A percentile compares a stretch with the other conserved stretches of the same genome.
Conservation (phyloP, 2,329 filamentous ascomycete genomes). For the Botrytis fabae region DNA sequence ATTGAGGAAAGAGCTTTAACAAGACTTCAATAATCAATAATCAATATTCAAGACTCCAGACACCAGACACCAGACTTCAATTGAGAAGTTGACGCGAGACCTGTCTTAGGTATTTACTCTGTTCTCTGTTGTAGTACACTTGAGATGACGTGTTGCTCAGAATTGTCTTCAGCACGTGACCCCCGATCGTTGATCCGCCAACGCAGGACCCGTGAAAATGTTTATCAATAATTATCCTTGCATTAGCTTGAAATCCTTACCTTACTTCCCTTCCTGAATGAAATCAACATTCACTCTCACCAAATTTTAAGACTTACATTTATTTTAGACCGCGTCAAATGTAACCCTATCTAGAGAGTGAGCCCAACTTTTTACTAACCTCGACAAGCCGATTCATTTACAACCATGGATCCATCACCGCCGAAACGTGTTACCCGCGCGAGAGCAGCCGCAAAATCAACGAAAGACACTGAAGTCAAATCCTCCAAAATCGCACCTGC, state of each 20-base stretch:
- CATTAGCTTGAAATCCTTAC: background rate
- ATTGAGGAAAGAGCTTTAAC: background rate
- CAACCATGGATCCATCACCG: conserved; percentile 53
- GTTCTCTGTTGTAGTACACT: no score
- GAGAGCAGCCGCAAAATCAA: conserved; percentile 46
- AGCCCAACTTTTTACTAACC: background rate
- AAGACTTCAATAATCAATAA: background rate
- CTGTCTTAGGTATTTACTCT: no score
- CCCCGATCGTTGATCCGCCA: background rate
- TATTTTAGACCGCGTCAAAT: conserved; percentile 5
- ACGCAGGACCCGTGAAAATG: background rate
- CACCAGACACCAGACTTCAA: background rate
- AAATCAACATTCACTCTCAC: background rate
- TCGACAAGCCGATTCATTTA: background rate
- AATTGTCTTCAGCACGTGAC: background rate
- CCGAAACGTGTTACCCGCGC: conserved; percentile 61
- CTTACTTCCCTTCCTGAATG: background rate
- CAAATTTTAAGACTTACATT: background rate
- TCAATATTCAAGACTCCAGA: background rate
- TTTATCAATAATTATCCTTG: conserved; percentile 16
- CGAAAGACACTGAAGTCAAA: conserved; percentile 44
- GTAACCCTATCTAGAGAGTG: background rate
- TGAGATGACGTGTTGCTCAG: background rate
- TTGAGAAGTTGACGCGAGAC: background rate
- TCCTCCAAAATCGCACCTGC: conserved; percentile 51